A percentile compares a stretch with the other conserved stretches of the same genome.
phyloP scores from a whole-genome alignment of 2,329 filamentous ascomycete genomes.

The Elsinoe australis region DNA sequence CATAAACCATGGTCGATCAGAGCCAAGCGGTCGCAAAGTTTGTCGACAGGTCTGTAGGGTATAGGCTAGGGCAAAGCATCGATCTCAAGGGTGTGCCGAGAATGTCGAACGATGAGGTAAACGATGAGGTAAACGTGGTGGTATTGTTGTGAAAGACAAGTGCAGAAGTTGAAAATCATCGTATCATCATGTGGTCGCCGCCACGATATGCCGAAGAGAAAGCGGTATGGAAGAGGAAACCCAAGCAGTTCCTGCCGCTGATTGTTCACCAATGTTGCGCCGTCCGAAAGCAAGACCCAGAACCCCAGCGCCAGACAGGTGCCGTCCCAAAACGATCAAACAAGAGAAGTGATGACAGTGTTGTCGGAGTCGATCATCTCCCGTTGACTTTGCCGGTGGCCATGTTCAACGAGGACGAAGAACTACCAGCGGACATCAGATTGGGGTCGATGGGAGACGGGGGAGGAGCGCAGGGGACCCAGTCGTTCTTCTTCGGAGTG shows the following conservation, averaged over 20 bases:
- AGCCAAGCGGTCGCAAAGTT: no score
- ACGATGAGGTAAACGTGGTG: no score
- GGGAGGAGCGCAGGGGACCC: conserved; percentile 18
- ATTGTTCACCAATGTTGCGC: background rate
- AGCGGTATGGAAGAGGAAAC: background rate
- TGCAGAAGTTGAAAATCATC: background rate
- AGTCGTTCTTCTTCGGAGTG: conserved; percentile 19
- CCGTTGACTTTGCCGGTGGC: conserved; percentile 17
- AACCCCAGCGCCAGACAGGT: background rate
- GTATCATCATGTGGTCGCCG: background rate
- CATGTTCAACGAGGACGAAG: conserved; percentile 10
- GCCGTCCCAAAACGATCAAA: no score
- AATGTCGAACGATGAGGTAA: background rate
- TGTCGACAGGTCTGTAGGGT: no score
- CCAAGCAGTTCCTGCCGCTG: background rate
- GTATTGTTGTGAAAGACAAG: background rate
- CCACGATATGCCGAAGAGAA: background rate
- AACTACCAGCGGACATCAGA: conserved; percentile 14
- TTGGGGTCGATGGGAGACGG: conserved; percentile 19
- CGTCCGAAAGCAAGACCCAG: background rate
- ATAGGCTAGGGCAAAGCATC: no score
- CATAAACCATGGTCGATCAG: no score
- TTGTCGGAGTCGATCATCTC: background rate
- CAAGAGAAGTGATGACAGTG: no score
- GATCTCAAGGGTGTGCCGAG: no score